phyloP scores from a whole-genome alignment of 2,329 filamentous ascomycete species.

The Whalleya microplaca region DNA sequence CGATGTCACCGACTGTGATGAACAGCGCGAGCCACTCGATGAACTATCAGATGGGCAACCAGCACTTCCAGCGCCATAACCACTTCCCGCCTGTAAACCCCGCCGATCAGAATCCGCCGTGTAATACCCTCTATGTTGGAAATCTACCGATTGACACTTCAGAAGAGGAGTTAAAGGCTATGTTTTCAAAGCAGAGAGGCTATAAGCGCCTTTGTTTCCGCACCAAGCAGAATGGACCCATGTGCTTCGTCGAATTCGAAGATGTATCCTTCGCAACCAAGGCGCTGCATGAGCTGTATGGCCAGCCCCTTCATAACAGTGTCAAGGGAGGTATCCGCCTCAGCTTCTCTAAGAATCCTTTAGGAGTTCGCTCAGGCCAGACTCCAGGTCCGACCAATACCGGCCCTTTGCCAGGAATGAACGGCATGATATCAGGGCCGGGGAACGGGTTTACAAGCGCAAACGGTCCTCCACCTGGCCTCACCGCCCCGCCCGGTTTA shows the following conservation, averaged over 20 bases:
- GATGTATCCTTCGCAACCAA: slow-evolving; percentile 91
- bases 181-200: slow-evolving; percentile 91
- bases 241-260: slow-evolving; percentile 99
- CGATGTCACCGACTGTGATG: slow-evolving; percentile 62
- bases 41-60: slow-evolving; percentile 58
- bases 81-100: slow-evolving; percentile 88
- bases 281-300: slow-evolving; percentile 87
- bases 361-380: slow-evolving; percentile 85
- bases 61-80: slow-evolving; percentile 60
- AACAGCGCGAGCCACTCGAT: slow-evolving; percentile 48
- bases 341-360: slow-evolving; percentile 96
- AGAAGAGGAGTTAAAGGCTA: slow-evolving; percentile 90
- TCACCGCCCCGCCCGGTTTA: slow-evolving; percentile 75
- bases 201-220: slow-evolving; percentile 96
- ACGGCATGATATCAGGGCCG: slow-evolving; percentile 56
- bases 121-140: slow-evolving; percentile 98
- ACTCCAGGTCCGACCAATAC: slow-evolving; percentile 47
- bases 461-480: slow-evolving; percentile 80
- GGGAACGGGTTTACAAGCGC: slow-evolving; percentile 68
- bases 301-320: slow-evolving; percentile 84
- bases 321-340: slow-evolving; percentile 92
- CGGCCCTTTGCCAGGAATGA: slow-evolving; percentile 57
- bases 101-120: slow-evolving; percentile 94
- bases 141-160: slow-evolving; percentile 91
- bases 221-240: slow-evolving; percentile 92